Percentiles rank a stretch among this genome's conserved stretches.
Evolutionary conservation across 2,329 filamentous ascomycete species (phyloP).

Genomic region (Colletotrichum tofieldiae): DNA sequence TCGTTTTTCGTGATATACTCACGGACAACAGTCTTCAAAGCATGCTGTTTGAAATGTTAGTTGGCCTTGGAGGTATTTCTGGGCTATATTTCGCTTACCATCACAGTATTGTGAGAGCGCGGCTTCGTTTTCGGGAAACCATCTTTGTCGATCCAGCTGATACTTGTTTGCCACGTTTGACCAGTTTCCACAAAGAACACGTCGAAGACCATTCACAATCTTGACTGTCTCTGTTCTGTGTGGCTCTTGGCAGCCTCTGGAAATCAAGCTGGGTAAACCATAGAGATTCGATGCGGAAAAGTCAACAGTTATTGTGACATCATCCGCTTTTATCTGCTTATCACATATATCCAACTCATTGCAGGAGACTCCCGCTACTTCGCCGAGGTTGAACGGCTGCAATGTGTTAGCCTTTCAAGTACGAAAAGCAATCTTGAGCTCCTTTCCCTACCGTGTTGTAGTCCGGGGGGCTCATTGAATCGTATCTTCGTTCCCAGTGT

Average conservation of each 20-base stretch:
- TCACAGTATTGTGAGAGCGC: slow-evolving; percentile 26
- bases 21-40: slow-evolving; percentile 35
- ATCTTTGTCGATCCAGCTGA: background rate
- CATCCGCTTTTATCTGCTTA: background rate
- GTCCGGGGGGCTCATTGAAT: slow-evolving; percentile 28
- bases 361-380: background rate
- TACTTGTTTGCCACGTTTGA: background rate
- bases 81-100: background rate
- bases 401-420: background rate
- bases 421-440: too few relatives aligned
- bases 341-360: background rate
- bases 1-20: background rate
- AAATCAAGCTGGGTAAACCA: slow-evolving; percentile 15
- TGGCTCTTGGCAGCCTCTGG: slow-evolving; percentile 2
- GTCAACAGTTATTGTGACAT: background rate
- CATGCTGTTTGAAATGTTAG: background rate
- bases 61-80: background rate
- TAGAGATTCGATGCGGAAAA: slow-evolving; percentile 34
- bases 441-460: slow-evolving; percentile 19
- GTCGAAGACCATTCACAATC: slow-evolving; percentile 33
- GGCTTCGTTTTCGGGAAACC: slow-evolving; percentile 15
- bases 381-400: slow-evolving; percentile 16
- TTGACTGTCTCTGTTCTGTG: slow-evolving; percentile 18
- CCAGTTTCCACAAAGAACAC: slow-evolving; percentile 8
- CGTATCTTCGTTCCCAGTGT: background rate